Percentiles rank a stretch among this genome's conserved stretches.
phyloP scores from a whole-genome alignment of 768 basidiomycete species.

The Tylopilus cervinicoccineus region DNA sequence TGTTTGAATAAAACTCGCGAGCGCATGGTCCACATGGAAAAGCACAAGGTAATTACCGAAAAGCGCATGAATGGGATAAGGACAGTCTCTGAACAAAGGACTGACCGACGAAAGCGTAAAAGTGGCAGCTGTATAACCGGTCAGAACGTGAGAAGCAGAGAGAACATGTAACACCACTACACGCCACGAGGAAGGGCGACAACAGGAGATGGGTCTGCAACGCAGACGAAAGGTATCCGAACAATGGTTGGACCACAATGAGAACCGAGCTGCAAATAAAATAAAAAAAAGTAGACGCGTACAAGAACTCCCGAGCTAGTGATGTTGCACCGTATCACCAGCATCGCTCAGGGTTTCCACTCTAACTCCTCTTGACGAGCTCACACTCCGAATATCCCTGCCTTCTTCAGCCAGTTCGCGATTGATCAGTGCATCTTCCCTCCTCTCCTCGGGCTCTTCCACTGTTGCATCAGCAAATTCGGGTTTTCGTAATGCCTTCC shows the following conservation, averaged over 20 bases:
- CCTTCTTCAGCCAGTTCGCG: slow-evolving; percentile 86
- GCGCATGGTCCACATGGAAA: slow-evolving; percentile 19
- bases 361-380: slow-evolving; percentile 72
- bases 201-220: slow-evolving; percentile 25
- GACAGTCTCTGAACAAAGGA: slow-evolving; percentile 24
- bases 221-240: slow-evolving; percentile 34
- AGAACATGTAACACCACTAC: slow-evolving; percentile 26
- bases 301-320: slow-evolving; percentile 36
- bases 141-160: slow-evolving; percentile 32
- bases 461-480: slow-evolving; percentile 71
- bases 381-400: slow-evolving; percentile 81
- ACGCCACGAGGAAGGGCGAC: slow-evolving; percentile 27
- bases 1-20: slow-evolving; percentile 15
- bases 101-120: slow-evolving; percentile 21
- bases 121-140: slow-evolving; percentile 26
- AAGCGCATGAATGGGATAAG: slow-evolving; percentile 22
- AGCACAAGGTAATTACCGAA: slow-evolving; percentile 30
- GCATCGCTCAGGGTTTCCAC: slow-evolving; percentile 67
- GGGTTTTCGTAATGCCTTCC: slow-evolving; percentile 83
- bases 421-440: slow-evolving; percentile 44
- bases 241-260: slow-evolving; percentile 30
- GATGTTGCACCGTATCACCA: slow-evolving; percentile 47
- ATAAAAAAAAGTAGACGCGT: slow-evolving; percentile 32
- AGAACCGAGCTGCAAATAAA: slow-evolving; percentile 34
- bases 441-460: slow-evolving; percentile 53